These are phyloP conservation scores for Bonia amplexicaulis DNA, from an alignment of 176 grass and related monocot genomes.

Conservation along the genomic window DNA sequence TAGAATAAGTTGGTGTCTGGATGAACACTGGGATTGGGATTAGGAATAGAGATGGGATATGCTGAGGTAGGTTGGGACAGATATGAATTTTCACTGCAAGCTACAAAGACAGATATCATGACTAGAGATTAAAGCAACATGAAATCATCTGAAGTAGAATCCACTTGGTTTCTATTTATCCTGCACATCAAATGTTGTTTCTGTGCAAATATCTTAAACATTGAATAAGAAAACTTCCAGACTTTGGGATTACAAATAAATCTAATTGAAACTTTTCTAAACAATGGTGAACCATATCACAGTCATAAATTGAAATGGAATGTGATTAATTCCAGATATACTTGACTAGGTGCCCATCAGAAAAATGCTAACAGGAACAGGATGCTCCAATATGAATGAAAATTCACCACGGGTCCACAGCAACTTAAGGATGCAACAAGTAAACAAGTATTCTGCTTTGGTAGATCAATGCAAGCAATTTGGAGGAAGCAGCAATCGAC, in stretches of 20 bases:
- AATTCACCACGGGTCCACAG: not conserved
- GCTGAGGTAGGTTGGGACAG: not conserved
- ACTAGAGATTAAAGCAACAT: not conserved
- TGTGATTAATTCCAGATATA: not conserved
- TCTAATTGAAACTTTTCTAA: not conserved
- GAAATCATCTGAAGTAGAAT: not conserved
- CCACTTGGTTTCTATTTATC: not conserved
- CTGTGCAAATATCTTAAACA: not conserved
- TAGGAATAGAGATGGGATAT: not conserved
- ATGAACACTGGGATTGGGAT: not conserved
- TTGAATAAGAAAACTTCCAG: not conserved
- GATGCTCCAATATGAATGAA: not conserved
- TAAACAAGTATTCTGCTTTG: not conserved
- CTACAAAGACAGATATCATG: not conserved
- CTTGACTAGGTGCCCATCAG: not conserved
- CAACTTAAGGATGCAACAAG: not conserved
- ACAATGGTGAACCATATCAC: not conserved
- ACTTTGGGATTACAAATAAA: not conserved
- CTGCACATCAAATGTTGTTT: not conserved
- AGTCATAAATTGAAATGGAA: not conserved
- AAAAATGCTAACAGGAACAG: not conserved
- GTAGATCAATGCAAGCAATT: not conserved
- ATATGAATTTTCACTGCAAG: not conserved
- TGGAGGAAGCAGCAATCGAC: not conserved
- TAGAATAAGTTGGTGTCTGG: not conserved